Base-by-base conservation (phyloP, 2,329 filamentous ascomycete genomes). In the Elsinoe ampelina region DNA sequence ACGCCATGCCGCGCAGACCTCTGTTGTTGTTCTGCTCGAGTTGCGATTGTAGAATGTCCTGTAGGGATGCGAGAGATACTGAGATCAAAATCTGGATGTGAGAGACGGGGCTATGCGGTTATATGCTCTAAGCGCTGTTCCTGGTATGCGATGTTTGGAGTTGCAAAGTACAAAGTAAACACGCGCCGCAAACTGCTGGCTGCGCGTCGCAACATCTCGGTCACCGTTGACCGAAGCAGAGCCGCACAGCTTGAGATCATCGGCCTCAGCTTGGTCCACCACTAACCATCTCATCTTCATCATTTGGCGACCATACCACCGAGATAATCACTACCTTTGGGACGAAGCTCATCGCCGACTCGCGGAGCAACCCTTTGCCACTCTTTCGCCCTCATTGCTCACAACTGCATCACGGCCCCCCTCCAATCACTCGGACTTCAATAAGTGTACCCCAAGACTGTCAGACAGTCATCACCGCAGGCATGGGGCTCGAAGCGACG, bases 401-500 rank as follows among this genome's bases (percentile, higher is more conserved):
- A 30, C 26, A 30, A 5, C 17, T 13, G 22, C 42, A 13, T 17
- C 15, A n/a, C 4, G 30, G 19, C 34, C 30, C 17, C 15, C 32
- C 22, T n/a, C 3, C 32, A 36, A 11, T 19, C 30, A 26, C 48
- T 13, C n/a, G n/a, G 36, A 7, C n/a, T 36, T 36, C 32, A 19
- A 11, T 26, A 22, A 30, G 17, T 26, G n/a, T 7, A 30, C 54
- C n/a, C n/a, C 11, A 17, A 22, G 54, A 48, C 54, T 56, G 54
- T 30, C 20, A 7, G 19, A 42, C 56, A 52, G 38, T 58, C 35
- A 57, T 52, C 62, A 66, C 72, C 72, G 75, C 72, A 83, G 91
- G 80, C 70, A 98, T 98, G 93, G 88, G 86, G 75, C 85, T 98
- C 75, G 93, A 98, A 84, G 95, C 93, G 77, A 95, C 95, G 62